These are phyloP conservation scores for Jatropha podagrica DNA, from an alignment of 441 rosid species.

Conservation along the genomic window DNA sequence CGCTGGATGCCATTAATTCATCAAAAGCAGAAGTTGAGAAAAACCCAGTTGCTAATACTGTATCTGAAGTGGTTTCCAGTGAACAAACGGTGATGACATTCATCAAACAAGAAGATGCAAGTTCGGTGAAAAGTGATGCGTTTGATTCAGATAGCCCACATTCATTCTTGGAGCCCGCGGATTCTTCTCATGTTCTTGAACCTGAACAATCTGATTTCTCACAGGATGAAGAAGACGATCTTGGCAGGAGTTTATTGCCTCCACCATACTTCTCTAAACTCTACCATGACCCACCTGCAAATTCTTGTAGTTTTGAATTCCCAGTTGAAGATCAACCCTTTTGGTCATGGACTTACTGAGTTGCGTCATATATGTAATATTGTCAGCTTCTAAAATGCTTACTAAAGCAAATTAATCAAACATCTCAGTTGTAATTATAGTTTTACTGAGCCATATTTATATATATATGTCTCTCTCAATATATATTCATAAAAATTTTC, in stretches of 20 bases:
- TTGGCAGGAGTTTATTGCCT: conserved; percentile 33
- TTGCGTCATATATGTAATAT: background rate
- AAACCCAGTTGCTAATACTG: conserved; percentile 13
- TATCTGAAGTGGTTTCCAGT: conserved; percentile 6
- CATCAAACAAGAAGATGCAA: conserved; percentile 42
- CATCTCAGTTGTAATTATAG: conserved; percentile 24
- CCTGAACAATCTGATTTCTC: conserved; percentile 46
- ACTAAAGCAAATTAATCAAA: conserved; percentile 2
- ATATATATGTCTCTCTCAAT: background rate
- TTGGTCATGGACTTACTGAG: conserved; percentile 50
- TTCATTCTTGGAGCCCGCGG: conserved; percentile 42
- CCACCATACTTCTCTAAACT: conserved; percentile 29
- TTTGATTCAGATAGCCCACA: conserved; percentile 46
- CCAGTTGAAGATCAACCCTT: conserved; percentile 48
- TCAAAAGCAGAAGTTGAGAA: conserved; percentile 11
- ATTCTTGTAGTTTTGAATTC: conserved; percentile 42
- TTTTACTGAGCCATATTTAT: background rate
- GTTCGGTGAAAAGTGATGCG: conserved; percentile 42
- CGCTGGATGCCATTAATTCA: conserved; percentile 17
- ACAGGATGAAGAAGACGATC: conserved; percentile 45
- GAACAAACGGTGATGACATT: background rate
- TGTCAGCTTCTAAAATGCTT: background rate
- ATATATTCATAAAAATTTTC: background rate
- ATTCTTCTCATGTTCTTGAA: conserved; percentile 38
- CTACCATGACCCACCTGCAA: conserved; percentile 26